Conservation (phyloP, 108 stramenopile species). For the Cylindrotheca closterium region DNA sequence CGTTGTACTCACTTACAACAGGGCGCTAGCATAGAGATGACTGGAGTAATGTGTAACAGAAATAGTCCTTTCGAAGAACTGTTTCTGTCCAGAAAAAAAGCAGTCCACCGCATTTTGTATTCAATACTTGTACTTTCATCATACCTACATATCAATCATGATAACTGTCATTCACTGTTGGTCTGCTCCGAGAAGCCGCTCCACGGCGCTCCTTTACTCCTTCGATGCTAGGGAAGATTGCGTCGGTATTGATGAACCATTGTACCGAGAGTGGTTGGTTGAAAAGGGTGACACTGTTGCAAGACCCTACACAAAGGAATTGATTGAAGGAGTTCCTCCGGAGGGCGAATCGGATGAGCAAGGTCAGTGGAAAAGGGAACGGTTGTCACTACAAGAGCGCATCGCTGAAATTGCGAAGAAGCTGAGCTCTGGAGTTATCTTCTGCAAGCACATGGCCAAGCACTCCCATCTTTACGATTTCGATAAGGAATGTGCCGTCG, state of each 20-base stretch:
- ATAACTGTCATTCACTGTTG: slow-evolving; percentile 89
- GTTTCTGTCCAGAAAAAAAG: too few species aligned
- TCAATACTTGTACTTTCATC: too few species aligned
- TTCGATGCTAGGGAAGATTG: slow-evolving; percentile 78
- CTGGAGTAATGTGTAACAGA: too few species aligned
- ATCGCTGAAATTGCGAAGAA: slow-evolving; percentile 48
- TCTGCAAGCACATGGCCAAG: slow-evolving; percentile 95
- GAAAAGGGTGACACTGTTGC: slow-evolving; percentile 50
- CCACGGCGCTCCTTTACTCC: slow-evolving; percentile 90
- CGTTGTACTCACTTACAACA: slow-evolving; percentile 21
- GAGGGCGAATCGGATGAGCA: slow-evolving; percentile 32
- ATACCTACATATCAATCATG: too few species aligned
- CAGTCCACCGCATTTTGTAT: too few species aligned
- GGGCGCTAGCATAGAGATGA: slow-evolving; percentile 12
- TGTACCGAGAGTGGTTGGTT: slow-evolving; percentile 67
- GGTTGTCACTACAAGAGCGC: slow-evolving; percentile 50
- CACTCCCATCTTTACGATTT: slow-evolving; percentile 69
- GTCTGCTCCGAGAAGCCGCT: slow-evolving; percentile 88
- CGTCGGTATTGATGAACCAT: slow-evolving; percentile 85
- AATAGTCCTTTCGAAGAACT: too few species aligned
- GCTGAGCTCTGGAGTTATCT: slow-evolving; percentile 55
- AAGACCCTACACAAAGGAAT: slow-evolving; percentile 61
- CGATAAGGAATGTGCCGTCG: slow-evolving; percentile 45
- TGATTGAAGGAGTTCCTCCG: slow-evolving; percentile 57
- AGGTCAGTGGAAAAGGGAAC: slow-evolving; percentile 52